A percentile compares a stretch with the other conserved stretches of the same genome.
Evolutionary conservation across 2,329 filamentous ascomycete species (phyloP).

Genomic region (Ophiocordyceps camponoti-floridani): DNA sequence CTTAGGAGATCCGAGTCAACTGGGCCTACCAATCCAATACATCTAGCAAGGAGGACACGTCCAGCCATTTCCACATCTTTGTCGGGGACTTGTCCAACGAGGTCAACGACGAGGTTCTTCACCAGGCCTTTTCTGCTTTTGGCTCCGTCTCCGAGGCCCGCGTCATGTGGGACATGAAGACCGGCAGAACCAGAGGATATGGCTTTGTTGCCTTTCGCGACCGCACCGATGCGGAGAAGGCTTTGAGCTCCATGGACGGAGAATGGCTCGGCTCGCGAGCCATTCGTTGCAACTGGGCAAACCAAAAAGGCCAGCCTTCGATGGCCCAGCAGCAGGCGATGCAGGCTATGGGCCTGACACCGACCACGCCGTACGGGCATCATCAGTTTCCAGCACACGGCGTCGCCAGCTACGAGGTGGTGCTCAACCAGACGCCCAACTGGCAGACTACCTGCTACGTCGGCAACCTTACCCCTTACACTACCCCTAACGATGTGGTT

Average conservation of each 20-base stretch:
- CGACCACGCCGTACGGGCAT: slow-evolving; percentile 87
- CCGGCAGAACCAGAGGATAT: slow-evolving; percentile 88
- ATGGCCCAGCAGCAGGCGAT: slow-evolving; percentile 96
- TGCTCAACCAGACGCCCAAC: slow-evolving; percentile 80
- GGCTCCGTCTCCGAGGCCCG: slow-evolving; percentile 91
- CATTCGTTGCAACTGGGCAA: slow-evolving; percentile 99
- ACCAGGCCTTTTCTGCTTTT: slow-evolving; percentile 90
- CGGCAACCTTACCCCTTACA: slow-evolving; percentile 94
- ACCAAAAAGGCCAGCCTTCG: slow-evolving; percentile 98
- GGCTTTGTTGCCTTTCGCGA: slow-evolving; percentile 97
- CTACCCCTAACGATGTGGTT: slow-evolving; percentile 89
- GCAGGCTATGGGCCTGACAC: slow-evolving; percentile 95
- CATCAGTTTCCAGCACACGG: slow-evolving; percentile 97
- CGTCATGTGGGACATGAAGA: slow-evolving; percentile 99
- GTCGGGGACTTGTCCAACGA: slow-evolving; percentile 96
- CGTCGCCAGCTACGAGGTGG: slow-evolving; percentile 94
- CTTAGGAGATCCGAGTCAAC: slow-evolving; percentile 92
- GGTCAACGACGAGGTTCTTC: slow-evolving; percentile 89
- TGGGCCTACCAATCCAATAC: slow-evolving; percentile 99
- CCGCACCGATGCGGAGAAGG: slow-evolving; percentile 84
- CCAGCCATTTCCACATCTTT: slow-evolving; percentile 97
- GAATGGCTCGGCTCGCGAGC: slow-evolving; percentile 97
- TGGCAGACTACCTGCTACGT: slow-evolving; percentile 99
- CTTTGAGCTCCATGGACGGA: slow-evolving; percentile 92
- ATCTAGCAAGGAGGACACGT: slow-evolving; percentile 88